Evolutionary conservation across 2,329 filamentous ascomycete genomes (phyloP), one percentile per base, ranked within the genome.

Genomic region (Onygenales sp.): DNA sequence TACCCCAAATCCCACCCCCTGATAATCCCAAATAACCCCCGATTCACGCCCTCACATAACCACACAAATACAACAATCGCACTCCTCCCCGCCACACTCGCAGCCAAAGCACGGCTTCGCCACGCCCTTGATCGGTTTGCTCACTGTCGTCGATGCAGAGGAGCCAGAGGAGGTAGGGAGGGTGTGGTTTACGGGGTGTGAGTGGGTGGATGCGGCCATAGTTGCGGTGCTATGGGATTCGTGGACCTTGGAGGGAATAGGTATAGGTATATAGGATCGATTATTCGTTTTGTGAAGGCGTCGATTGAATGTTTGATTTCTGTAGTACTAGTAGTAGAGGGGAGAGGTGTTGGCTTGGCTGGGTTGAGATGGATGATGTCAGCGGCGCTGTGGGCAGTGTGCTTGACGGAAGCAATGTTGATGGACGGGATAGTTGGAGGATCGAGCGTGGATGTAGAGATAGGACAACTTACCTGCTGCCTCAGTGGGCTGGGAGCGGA

Each of bases 71-170:
- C 68, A 70, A 52, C 67, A 71, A 55, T 72, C 69, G 36, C 69
- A 72, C 39, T 69, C 68, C 47, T 70, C 68, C 55, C 69, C 69
- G 6, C 69, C 68, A 33, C 69, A 72, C 44, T 70, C 69, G 50
- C 69, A 72, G 3, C 69, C 68, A 51, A 72, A 72, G 47, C 69
- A 72, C 7, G 69, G 69, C 55, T 71, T 72, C 7, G 67, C 65
- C 3, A 67, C 65, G 2, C 62, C 55, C 55, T 72, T 69, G 57
- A 72, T 68, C 13, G 69, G 69, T 51, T 69, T 69, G 45, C 61
- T 66, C 50, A 72, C 61, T 0, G 67, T 67, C 14, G 67, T 58
- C 11, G 58, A 61, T 11, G 64, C 65, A 17, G 68, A 62, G 32
- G 60, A 66, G 51, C 63, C 58, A 10, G 63, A 65, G n/a, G 66